phyloP scores from a whole-genome alignment of 1,139 yeast species.

The Yamadazyma oceani region DNA sequence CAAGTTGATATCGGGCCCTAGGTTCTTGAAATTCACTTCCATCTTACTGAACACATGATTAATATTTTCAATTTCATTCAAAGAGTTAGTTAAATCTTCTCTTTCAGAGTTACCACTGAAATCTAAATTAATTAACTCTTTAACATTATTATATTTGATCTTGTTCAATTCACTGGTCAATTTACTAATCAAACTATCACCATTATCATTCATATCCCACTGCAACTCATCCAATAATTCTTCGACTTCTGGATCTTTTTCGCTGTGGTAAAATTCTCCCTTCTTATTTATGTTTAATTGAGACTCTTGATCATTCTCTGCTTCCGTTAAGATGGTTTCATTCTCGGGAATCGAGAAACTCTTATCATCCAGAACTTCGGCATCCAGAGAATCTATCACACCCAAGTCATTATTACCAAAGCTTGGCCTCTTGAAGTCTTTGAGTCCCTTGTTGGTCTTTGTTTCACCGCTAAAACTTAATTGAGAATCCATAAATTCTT shows the following conservation, averaged over 20 bases:
- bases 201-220: slow-evolving; percentile 70
- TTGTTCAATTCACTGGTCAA: slow-evolving; percentile 50
- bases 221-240: slow-evolving; percentile 73
- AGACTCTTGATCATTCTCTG: slow-evolving; percentile 16
- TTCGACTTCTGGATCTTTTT: slow-evolving; percentile 51
- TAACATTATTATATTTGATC: slow-evolving; percentile 39
- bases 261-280: slow-evolving; percentile 18
- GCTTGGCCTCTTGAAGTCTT: slow-evolving; percentile 2
- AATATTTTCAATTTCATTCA: slow-evolving; percentile 65
- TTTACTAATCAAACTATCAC: slow-evolving; percentile 54
- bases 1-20: slow-evolving; percentile 65
- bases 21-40: slow-evolving; percentile 41
- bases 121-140: slow-evolving; percentile 40
- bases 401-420: slow-evolving; percentile 4
- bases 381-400: slow-evolving; percentile 16
- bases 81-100: slow-evolving; percentile 42
- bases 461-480: slow-evolving; percentile 20
- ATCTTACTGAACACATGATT: slow-evolving; percentile 47
- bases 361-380: slow-evolving; percentile 15
- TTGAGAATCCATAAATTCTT: slow-evolving; percentile 41
- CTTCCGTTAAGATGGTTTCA: slow-evolving; percentile 11
- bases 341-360: slow-evolving; percentile 16
- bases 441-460: slow-evolving; percentile 2
- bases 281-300: slow-evolving; percentile 24
- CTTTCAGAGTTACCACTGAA: slow-evolving; percentile 37